These are phyloP conservation scores for Abrus pulchellus DNA, from an alignment of 306 rosid genomes.

Conservation along the genomic window DNA sequence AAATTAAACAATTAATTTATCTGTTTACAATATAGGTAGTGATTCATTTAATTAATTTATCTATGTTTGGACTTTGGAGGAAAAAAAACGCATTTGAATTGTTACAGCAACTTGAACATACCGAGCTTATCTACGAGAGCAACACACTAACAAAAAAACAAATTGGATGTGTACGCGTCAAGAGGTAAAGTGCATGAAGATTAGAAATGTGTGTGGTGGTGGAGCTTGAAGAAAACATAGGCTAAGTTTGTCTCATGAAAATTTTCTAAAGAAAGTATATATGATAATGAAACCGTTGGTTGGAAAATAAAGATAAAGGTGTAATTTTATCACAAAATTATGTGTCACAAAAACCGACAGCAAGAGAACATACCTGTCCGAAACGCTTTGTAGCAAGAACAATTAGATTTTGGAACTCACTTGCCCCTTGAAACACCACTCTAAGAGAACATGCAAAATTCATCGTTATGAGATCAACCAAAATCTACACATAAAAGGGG, in stretches of 20 bases:
- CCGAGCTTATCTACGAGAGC: background rate
- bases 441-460: background rate
- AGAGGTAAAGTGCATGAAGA: too few species aligned
- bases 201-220: background rate
- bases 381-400: background rate
- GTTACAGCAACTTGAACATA: too few species aligned
- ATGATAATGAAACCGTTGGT: too few species aligned
- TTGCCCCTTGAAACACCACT: background rate
- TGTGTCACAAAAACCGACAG: background rate
- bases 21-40: background rate
- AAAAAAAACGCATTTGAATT: too few species aligned
- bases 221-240: background rate
- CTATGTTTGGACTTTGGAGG: background rate
- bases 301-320: too few species aligned
- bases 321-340: too few species aligned
- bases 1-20: background rate
- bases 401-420: background rate
- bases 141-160: background rate
- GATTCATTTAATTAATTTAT: background rate
- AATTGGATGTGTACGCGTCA: background rate
- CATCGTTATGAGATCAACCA: background rate
- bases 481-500: background rate
- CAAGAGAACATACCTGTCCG: conserved; percentile 25
- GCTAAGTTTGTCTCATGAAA: background rate
- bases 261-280: too few species aligned